phyloP scores from a whole-genome alignment of 495 filamentous ascomycete genomes.

The Aspergillus cavernicola region DNA sequence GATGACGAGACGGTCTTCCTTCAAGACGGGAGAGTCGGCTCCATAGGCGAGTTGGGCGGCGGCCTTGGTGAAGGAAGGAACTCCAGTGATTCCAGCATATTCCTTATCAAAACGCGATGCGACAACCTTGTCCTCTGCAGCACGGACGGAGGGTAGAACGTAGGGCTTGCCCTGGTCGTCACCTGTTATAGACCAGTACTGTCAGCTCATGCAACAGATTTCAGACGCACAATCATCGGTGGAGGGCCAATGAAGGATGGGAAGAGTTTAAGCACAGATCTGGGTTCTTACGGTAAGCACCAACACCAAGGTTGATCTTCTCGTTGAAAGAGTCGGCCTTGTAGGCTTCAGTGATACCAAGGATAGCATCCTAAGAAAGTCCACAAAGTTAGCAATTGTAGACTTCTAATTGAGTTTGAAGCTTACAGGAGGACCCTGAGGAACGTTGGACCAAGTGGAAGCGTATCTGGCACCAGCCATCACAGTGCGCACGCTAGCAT shows the following conservation, averaged over 20 bases:
- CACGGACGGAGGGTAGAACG: slow-evolving; percentile 87
- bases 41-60: slow-evolving; percentile 91
- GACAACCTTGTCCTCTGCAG: slow-evolving; percentile 85
- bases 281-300: slow-evolving; percentile 48
- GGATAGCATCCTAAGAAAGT: slow-evolving; percentile 62
- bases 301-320: slow-evolving; percentile 94
- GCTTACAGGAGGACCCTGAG: slow-evolving; percentile 90
- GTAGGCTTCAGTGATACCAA: slow-evolving; percentile 98
- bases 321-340: slow-evolving; percentile 87
- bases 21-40: slow-evolving; percentile 66
- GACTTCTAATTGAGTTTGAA: not conserved
- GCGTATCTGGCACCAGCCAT: slow-evolving; percentile 59
- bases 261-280: too few relatives aligned
- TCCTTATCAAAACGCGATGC: slow-evolving; percentile 82
- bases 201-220: not conserved
- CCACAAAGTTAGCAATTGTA: slow-evolving; percentile 28
- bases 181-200: slow-evolving; percentile 38
- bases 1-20: slow-evolving; percentile 76
- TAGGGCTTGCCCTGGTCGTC: slow-evolving; percentile 97
- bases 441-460: slow-evolving; percentile 84
- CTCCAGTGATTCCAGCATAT: slow-evolving; percentile 95
- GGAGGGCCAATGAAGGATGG: not conserved
- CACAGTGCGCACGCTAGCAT: slow-evolving; percentile 44
- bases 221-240: not conserved
- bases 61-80: slow-evolving; percentile 88